Percentiles rank a stretch among this genome's conserved stretches.
Conservation (phyloP, 306 rosid genomes). For the Cucurbita moschata region DNA sequence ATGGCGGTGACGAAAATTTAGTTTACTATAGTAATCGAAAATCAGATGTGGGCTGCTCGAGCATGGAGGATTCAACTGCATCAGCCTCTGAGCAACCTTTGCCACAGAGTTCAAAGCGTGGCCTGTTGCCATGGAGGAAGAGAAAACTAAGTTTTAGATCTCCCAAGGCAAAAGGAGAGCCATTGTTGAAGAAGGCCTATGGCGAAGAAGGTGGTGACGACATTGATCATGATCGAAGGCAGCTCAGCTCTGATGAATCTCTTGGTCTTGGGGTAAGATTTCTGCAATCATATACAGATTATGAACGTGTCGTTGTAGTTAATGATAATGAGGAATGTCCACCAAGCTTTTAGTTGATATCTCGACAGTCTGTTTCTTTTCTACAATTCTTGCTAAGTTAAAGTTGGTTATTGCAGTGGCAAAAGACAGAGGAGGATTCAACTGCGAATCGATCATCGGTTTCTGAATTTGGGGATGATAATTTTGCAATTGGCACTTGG, state of each 20-base stretch:
- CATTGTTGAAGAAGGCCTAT: constrained; percentile 75
- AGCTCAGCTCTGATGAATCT: constrained; percentile 92
- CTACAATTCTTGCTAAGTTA: not conserved
- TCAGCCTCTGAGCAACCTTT: constrained; percentile 42
- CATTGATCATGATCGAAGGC: constrained; percentile 92
- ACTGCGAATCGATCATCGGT: constrained; percentile 62
- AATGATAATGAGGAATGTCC: not conserved
- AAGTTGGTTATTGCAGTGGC: constrained; percentile 29
- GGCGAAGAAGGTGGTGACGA: constrained; percentile 99
- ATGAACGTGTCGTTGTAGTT: not conserved
- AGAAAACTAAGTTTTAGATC: constrained; percentile 97
- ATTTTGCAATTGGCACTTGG: constrained; percentile 85
- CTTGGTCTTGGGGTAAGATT: constrained; percentile 48
- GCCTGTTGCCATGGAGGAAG: constrained; percentile 93
- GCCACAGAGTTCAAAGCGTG: constrained; percentile 62
- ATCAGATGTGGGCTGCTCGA: constrained; percentile 50
- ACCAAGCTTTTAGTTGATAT: not conserved
- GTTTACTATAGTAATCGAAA: constrained; percentile 77
- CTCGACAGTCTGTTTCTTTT: not conserved
- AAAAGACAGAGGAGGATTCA: constrained; percentile 71
- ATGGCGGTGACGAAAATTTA: constrained; percentile 62
- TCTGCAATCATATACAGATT: not conserved
- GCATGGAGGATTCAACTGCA: constrained; percentile 39
- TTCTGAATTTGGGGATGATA: constrained; percentile 95
- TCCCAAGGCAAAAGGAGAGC: constrained; percentile 94